Percentiles rank a stretch among this genome's conserved stretches.
Evolutionary conservation across 1,284 basidiomycete genomes (phyloP).

Genomic region (Heterobasidion occidentale): DNA sequence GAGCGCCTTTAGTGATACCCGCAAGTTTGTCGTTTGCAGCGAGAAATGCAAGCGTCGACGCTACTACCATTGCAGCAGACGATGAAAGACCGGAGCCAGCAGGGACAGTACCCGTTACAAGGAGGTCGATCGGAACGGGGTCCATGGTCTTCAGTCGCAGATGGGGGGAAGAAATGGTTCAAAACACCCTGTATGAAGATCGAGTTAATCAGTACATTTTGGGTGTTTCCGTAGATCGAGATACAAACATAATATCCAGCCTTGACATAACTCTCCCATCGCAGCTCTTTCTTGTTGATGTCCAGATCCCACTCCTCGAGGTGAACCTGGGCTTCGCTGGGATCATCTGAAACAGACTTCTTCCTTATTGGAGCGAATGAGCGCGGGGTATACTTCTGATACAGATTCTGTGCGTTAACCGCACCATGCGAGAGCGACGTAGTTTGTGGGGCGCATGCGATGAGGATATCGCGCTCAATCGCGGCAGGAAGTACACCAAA

Average conservation of each 20-base stretch:
- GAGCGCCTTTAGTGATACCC: conserved; percentile 56
- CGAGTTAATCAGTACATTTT: not conserved
- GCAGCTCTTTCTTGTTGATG: conserved; percentile 59
- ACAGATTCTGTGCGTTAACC: conserved; percentile 62
- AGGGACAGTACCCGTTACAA: conserved; percentile 75
- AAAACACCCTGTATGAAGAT: conserved; percentile 54
- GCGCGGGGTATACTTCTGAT: conserved; percentile 49
- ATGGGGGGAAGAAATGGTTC: conserved; percentile 45
- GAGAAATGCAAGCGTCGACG: conserved; percentile 72
- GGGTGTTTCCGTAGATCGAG: not conserved
- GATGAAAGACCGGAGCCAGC: conserved; percentile 77
- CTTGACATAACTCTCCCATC: conserved; percentile 87
- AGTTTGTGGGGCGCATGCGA: conserved; percentile 61
- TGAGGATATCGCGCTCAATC: conserved; percentile 79
- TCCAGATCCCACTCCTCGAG: conserved; percentile 62
- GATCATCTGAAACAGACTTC: conserved; percentile 16
- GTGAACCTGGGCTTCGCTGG: conserved; percentile 29
- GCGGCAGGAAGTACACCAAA: conserved; percentile 81
- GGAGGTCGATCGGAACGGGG: conserved; percentile 57
- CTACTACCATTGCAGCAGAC: conserved; percentile 75
- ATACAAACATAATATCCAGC: conserved; percentile 63
- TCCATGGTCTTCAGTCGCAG: conserved; percentile 13
- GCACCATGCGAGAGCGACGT: conserved; percentile 17
- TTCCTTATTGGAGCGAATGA: conserved; percentile 41
- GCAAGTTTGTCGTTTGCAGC: conserved; percentile 63